Conservation (phyloP, 1,284 basidiomycete species). For the Ustilago tritici region DNA sequence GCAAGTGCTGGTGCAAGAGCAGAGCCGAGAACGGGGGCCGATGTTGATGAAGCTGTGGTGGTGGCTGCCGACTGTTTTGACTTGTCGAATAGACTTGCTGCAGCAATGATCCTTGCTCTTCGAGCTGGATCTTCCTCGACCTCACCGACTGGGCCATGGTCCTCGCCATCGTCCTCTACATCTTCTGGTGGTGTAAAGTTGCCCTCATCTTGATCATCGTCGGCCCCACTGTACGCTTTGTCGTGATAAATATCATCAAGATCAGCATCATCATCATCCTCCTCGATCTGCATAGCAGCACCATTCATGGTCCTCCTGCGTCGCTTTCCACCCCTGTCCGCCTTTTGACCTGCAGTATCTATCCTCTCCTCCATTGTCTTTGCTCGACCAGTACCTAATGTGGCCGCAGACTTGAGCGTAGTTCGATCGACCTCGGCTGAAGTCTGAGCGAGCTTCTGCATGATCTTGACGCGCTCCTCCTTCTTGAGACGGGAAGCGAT, state of each 20-base stretch:
- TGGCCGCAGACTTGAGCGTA: conserved; percentile 63
- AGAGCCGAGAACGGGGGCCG: conserved; percentile 23
- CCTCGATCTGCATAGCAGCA: conserved; percentile 51
- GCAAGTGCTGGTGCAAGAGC: conserved; percentile 46
- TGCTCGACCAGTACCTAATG: conserved; percentile 64
- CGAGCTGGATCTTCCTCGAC: conserved; percentile 50
- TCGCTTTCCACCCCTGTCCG: conserved; percentile 26
- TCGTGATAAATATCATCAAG: conserved; percentile 26
- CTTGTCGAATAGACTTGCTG: conserved; percentile 48
- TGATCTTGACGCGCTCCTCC: conserved; percentile 64
- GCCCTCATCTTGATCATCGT: conserved; percentile 25
- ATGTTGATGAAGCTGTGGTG: conserved; percentile 11
- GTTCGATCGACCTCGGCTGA: conserved; percentile 63
- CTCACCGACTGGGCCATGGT: conserved; percentile 42
- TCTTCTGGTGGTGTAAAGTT: conserved; percentile 41
- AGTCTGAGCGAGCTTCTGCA: conserved; percentile 63
- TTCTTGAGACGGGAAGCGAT: conserved; percentile 69
- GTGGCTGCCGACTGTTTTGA: conserved; percentile 15
- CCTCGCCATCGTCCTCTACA: conserved; percentile 37
- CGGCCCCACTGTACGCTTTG: conserved; percentile 10
- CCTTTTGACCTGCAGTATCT: conserved; percentile 48
- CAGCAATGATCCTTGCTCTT: conserved; percentile 48
- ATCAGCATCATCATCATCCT: conserved; percentile 60
- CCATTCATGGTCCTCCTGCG: conserved; percentile 36
- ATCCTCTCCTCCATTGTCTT: conserved; percentile 59